Evolutionary conservation across 73 alveolate species (phyloP), one percentile per base, ranked within the genome.

Genomic region (Breviolum minutum): DNA sequence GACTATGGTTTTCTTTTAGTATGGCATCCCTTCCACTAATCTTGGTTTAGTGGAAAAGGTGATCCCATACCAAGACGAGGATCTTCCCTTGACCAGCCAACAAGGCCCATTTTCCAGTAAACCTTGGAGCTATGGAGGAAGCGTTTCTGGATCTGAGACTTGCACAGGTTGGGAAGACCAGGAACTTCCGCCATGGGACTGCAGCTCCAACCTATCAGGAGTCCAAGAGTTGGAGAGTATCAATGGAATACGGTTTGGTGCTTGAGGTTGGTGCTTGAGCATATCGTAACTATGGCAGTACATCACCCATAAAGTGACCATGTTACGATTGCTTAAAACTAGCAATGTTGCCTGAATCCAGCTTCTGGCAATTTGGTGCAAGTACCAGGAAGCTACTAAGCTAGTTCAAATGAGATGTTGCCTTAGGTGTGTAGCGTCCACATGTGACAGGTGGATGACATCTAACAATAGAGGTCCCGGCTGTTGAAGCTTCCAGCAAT

Each of bases 401-500:
- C 54, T 40, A 40, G 5, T 40, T 40, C 54, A 40, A 68, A 22
- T 68, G 24, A 68, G 77, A 4, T 68, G 77, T 40, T 40, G 3
- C 54, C 54, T 40, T 40, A 40, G 5, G 54, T 40, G 54, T 40
- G 54, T 40, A 3, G 54, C 54, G 5, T 40, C 54, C 54, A 40
- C 54, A 40, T 40, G 54, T 40, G 24, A 22, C 54, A 40, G 54
- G 71, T 81, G 70, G 54, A 70, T 6, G 54, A 40, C 54, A 40
- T 40, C 54, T 2, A 40, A 40, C 54, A 40, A 0, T 40, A 40
- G 54, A 40, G 54, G 54, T 32, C 48, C 40, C 14, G 54, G 98
- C 98, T 81, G n/a, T 92, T 92, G 90, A 92, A 92, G 98, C 98
- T 92, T 14, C 98, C 98, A 14, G 98, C 98, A 6, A 92, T 63